Evolutionary conservation across 208 protist species (phyloP), one percentile per base, ranked within the genome.

Genomic region (Trypanosoma brucei): DNA sequence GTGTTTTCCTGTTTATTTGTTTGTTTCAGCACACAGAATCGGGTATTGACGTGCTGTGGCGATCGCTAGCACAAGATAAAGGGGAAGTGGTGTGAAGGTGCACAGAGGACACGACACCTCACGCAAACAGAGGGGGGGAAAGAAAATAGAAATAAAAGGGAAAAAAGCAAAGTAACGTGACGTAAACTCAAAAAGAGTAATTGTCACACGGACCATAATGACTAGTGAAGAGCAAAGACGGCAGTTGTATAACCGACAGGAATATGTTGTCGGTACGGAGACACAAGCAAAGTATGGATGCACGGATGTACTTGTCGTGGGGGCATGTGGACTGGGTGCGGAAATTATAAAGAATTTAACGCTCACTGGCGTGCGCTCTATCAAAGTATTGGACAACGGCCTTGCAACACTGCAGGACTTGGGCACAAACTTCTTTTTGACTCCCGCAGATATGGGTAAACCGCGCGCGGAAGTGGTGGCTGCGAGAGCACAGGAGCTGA

Each of bases 271-370:
- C 0, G 93, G 93, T 11, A 73, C 79, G 14, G 93, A 97, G 62
- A 83, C 93, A 52, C 88, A 95, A 72, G 75, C 76, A 9, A 92
- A 87, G 71, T 92, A 96, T 68, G 78, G 82, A 56, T 59, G 49
- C n/a, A 90, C 88, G 0, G 64, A 79, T 53, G 87, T 97, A 3
- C 76, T 97, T 46, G 80, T 97, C 36, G 80, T 93, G 45, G 94
- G 94, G 11, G 70, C 84, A 36, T 68, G 40, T 46, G 94, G 94
- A 22, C 76, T 92, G 1, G 88, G 76, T 2, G 81, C 91, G 22
- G 92, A 97, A 75, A 80, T 97, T 34, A 80, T 95, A 39, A 97
- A 97, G 59, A 97, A 96, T 65, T 54, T 97, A 33, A 74, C 84
- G 7, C 80, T 97, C 48, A 92, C 89, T 14, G 89, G 91, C 6